These are phyloP conservation scores for Pascua sp. DNA, from an alignment of 1,284 basidiomycete genomes.

Conservation along the genomic window DNA sequence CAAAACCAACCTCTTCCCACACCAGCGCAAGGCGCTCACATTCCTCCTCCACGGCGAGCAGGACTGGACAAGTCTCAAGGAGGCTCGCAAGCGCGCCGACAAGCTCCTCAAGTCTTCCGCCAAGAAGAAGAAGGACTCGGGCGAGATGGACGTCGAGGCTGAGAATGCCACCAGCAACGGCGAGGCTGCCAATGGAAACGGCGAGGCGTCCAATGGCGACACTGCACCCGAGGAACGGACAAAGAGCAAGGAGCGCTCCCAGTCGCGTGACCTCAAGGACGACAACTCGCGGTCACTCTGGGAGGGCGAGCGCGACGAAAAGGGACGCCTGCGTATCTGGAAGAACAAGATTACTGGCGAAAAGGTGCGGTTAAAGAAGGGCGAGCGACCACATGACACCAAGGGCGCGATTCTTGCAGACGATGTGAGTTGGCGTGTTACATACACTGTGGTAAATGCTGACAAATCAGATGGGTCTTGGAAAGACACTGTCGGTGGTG, in stretches of 20 bases:
- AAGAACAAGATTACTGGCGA: constrained; percentile 81
- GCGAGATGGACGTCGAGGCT: no score
- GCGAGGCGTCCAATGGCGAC: not conserved
- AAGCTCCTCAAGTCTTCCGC: constrained; percentile 12
- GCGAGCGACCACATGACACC: constrained; percentile 63
- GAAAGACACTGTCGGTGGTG: constrained; percentile 91
- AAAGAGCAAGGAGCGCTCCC: constrained; percentile 16
- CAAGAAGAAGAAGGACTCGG: constrained; percentile 21
- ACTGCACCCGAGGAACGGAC: constrained; percentile 6
- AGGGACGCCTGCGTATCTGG: constrained; percentile 66
- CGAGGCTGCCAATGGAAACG: constrained; percentile 4
- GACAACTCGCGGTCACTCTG: constrained; percentile 39
- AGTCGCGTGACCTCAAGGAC: constrained; percentile 16
- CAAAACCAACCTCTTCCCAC: constrained; percentile 85
- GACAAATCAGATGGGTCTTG: constrained; percentile 73
- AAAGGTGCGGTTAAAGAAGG: constrained; percentile 53
- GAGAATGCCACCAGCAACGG: constrained; percentile 1
- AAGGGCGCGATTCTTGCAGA: constrained; percentile 91
- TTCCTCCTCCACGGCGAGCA: constrained; percentile 90
- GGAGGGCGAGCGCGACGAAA: constrained; percentile 37
- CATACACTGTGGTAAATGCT: constrained; percentile 11
- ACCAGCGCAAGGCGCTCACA: constrained; percentile 96
- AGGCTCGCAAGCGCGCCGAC: constrained; percentile 34
- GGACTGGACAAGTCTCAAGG: constrained; percentile 41
- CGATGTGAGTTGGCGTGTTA: constrained; percentile 59